Conservation (phyloP, 2,329 filamentous ascomycete species). For the Cladobotryum mycophilum region DNA sequence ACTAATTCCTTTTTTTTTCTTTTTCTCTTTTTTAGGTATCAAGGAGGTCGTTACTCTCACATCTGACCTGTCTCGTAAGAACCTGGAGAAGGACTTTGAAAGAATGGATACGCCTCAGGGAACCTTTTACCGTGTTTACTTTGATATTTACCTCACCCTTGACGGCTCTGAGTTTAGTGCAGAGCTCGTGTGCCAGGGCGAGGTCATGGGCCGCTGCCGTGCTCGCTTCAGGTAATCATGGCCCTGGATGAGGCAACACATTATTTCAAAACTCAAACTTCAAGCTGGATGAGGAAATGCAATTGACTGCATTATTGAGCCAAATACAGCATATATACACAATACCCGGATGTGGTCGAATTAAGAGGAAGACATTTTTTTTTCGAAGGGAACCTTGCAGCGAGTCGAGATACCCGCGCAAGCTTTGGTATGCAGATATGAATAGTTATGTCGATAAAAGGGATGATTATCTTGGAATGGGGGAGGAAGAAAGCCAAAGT, state of each 20-base stretch:
- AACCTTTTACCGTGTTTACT: constrained; percentile 82
- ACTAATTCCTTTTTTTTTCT: constrained; percentile 12
- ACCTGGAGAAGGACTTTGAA: constrained; percentile 98
- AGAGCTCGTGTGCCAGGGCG: constrained; percentile 96
- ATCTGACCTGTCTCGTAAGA: constrained; percentile 94
- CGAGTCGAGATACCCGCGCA: not conserved
- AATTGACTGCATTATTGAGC: too few species aligned
- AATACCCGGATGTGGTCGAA: too few species aligned
- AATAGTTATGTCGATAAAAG: constrained; percentile 1
- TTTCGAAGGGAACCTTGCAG: not conserved
- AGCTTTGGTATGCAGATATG: not conserved
- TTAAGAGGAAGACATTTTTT: not conserved
- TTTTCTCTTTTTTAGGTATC: constrained; percentile 61
- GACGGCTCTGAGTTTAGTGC: constrained; percentile 98
- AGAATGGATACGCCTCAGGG: constrained; percentile 98
- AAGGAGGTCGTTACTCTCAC: constrained; percentile 98
- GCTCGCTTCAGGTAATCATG: constrained; percentile 66
- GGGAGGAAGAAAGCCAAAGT: not conserved
- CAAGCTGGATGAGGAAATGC: not conserved
- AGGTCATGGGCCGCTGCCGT: constrained; percentile 96
- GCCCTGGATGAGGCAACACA: not conserved
- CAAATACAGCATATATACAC: too few species aligned
- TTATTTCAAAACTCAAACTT: not conserved
- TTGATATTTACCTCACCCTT: constrained; percentile 81
- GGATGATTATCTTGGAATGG: not conserved